Base-by-base conservation (phyloP, 371 early-diverging fungal genomes). In the Syncephalastrum contaminatum region DNA sequence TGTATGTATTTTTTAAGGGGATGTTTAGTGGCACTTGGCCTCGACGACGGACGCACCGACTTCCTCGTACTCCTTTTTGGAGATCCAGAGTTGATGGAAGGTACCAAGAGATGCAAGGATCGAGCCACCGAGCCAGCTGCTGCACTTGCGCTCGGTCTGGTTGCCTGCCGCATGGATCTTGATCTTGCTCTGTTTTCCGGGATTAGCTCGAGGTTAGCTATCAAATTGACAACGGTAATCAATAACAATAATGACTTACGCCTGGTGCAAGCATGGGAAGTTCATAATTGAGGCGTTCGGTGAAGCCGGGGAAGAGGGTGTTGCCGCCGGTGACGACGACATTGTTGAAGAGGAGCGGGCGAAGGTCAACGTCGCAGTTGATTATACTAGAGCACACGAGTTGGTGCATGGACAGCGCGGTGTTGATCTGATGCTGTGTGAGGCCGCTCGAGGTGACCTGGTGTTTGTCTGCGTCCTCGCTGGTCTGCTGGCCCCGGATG, bases 31-130 rank as follows among this genome's bases (percentile, higher is more conserved):
- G 60, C 92, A 93, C 58, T 93, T 92, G 63, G 90, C 93, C 66
- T 96, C 93, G 16, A 97, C 87, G 56, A 91, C 87, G 19, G 84
- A 72, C 14, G 81, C 67, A 43, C 99, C 99, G 22, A 77, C 69
- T 70, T 98, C 99, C 45, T 92, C 90, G 64, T 95, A 98, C 69
- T 98, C 97, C 45, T 57, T 60, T 25, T 61, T 61, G 40, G 95
- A 91, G 15, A 98, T 88, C 98, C 98, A 97, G 54, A 98, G 80
- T 72, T 95, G 97, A 65, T 97, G 95, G 82, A 98, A 98, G 0
- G 94, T 93, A 52, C 94, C 94, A 56, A 97, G 66, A 1, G 96
- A 96, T 0, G 95, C 89, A 44, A 98, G 73, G 52, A 97, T 94
- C 2, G 98, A 97, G 3, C 98, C 98, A 48, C 99, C 99, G 39